A percentile compares a stretch with the other conserved stretches of the same genome.
These are phyloP conservation scores for Tolypocladium inflatum DNA, from an alignment of 2,329 filamentous ascomycete species.

Conservation along the genomic window DNA sequence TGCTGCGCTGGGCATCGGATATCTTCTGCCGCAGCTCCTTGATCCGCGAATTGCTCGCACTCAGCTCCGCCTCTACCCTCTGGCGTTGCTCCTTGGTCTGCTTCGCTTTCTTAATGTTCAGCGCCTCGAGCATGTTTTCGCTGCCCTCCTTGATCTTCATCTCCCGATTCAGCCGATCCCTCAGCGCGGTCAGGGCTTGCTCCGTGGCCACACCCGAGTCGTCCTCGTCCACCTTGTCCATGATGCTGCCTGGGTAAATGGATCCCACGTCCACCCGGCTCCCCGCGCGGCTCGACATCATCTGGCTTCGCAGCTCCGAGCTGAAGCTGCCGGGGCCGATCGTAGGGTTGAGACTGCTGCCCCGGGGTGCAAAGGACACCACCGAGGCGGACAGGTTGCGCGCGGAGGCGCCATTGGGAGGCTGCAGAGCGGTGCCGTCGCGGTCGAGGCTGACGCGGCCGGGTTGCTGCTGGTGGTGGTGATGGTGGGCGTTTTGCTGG, in stretches of 20 bases:
- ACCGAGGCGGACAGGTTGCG: constrained; percentile 42
- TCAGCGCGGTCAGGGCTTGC: constrained; percentile 63
- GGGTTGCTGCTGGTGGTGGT: constrained; percentile 21
- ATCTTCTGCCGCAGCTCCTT: constrained; percentile 52
- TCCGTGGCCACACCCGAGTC: constrained; percentile 50
- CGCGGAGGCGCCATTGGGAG: constrained; percentile 30
- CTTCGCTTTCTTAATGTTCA: constrained; percentile 91
- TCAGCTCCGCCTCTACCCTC: constrained; percentile 79
- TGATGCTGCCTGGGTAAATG: constrained; percentile 26
- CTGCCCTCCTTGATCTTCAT: constrained; percentile 97
- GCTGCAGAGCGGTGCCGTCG: constrained; percentile 40
- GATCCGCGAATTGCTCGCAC: constrained; percentile 70
- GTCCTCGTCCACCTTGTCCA: constrained; percentile 55
- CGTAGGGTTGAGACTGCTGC: constrained; percentile 60
- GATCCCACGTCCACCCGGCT: constrained; percentile 26
- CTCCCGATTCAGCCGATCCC: constrained; percentile 85
- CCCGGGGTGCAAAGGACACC: constrained; percentile 57
- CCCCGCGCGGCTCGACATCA: constrained; percentile 30
- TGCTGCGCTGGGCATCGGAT: constrained; percentile 46
- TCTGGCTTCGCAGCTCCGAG: constrained; percentile 69
- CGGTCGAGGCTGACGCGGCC: constrained; percentile 43
- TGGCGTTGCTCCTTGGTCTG: constrained; percentile 80
- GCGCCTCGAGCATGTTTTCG: constrained; percentile 92
- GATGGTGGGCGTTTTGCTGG: constrained; percentile 23
- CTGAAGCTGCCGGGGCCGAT: constrained; percentile 79